Percentiles rank a stretch among this genome's conserved stretches.
phyloP scores from a whole-genome alignment of 1,284 basidiomycete genomes.

The Porodaedalea pini region DNA sequence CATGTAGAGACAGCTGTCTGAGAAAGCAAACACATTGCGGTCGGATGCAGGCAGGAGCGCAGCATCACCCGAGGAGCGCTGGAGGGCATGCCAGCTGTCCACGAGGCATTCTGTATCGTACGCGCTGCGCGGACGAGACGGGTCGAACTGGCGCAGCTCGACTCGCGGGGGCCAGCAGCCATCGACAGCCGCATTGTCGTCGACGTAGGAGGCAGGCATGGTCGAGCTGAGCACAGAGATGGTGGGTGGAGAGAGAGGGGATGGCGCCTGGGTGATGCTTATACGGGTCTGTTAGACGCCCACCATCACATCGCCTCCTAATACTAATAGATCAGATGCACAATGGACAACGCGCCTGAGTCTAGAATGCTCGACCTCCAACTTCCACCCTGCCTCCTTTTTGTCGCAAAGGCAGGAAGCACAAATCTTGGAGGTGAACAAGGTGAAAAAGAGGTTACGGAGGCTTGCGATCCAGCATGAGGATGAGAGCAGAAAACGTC shows the following conservation, averaged over 20 bases:
- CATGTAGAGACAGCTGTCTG: constrained; percentile 13
- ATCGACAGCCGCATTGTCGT: not conserved
- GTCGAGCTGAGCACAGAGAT: not conserved
- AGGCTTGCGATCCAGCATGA: no score
- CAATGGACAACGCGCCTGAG: no score
- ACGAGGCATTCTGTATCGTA: not conserved
- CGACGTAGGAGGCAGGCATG: not conserved
- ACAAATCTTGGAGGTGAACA: no score
- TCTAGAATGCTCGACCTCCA: no score
- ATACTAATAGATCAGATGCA: no score
- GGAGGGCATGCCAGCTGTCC: constrained; percentile 12
- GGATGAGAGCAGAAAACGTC: no score
- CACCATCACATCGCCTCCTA: constrained; percentile 3
- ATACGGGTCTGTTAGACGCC: not conserved
- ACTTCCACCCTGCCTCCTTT: no score
- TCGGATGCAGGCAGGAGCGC: not conserved
- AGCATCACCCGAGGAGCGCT: constrained; percentile 11
- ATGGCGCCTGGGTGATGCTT: not conserved
- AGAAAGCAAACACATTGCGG: constrained; percentile 13
- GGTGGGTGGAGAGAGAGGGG: not conserved
- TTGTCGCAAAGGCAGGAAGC: no score
- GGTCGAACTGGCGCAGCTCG: not conserved
- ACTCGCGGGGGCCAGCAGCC: not conserved
- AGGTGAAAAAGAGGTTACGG: no score
- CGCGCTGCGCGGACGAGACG: not conserved